Conservation (phyloP, 2,329 filamentous ascomycete species). For the Botrytis fragariae region DNA sequence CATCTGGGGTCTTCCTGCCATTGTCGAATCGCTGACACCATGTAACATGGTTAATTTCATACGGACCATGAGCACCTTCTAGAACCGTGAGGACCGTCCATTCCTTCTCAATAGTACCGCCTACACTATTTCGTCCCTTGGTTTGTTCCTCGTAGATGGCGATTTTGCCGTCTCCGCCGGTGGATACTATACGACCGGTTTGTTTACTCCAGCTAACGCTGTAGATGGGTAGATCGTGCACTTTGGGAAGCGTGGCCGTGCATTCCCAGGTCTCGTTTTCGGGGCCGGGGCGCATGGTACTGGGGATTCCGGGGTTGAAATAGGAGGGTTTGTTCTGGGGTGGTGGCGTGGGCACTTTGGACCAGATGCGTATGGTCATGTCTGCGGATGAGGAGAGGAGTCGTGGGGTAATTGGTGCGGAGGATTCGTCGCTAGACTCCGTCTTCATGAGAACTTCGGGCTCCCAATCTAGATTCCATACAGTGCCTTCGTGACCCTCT, state of each 20-base stretch:
- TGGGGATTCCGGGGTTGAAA: slow-evolving; percentile 65
- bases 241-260: slow-evolving; percentile 69
- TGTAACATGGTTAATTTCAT: slow-evolving; percentile 87
- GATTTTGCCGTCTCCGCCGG: slow-evolving; percentile 81
- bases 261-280: slow-evolving; percentile 82
- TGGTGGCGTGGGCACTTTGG: slow-evolving; percentile 44
- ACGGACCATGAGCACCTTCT: slow-evolving; percentile 79
- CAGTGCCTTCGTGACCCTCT: slow-evolving; percentile 77
- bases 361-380: slow-evolving; percentile 75
- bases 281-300: slow-evolving; percentile 72
- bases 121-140: slow-evolving; percentile 32
- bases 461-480: slow-evolving; percentile 84
- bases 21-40: slow-evolving; percentile 81
- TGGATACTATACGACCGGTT: slow-evolving; percentile 78
- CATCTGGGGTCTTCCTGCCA: slow-evolving; percentile 54
- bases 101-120: slow-evolving; percentile 44
- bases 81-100: slow-evolving; percentile 73
- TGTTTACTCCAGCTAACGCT: slow-evolving; percentile 77
- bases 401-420: slow-evolving; percentile 50
- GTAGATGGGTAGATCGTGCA: slow-evolving; percentile 81
- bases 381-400: slow-evolving; percentile 87
- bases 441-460: slow-evolving; percentile 36
- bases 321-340: slow-evolving; percentile 36
- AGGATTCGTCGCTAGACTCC: slow-evolving; percentile 38
- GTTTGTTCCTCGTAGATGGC: slow-evolving; percentile 69